Evolutionary conservation across 192 early-diverging fungal species (phyloP), one percentile per base, ranked within the genome.

Genomic region (Dissophora globulifera): DNA sequence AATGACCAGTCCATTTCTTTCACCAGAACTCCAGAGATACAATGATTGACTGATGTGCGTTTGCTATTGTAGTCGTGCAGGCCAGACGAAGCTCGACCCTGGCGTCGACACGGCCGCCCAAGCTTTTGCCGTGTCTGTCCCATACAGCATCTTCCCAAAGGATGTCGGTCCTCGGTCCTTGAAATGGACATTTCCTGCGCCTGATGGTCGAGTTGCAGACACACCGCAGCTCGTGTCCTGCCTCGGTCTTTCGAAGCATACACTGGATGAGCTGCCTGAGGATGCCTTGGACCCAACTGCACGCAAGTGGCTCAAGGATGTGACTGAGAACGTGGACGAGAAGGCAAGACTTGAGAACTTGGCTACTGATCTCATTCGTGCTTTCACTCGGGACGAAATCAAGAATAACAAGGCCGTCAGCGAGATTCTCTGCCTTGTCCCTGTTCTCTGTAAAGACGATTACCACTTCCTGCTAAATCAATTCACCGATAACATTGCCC

Each of bases 381-480:
- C 29, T 15, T 59, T 59, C 43, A 47, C 29, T 29, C 41, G n/a
- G 9, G 43, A 47, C 41, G 29, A 33, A 11, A 45, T 59, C 45
- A 59, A 59, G 30, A 43, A 59, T 41, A 30, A 22, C 19, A 48
- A 29, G 9, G 57, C 27, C 6, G 35, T 59, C 29, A n/a, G 26
- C 26, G 57, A 59, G 29, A 3, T 59, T 20, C 27, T 59, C 15
- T 46, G 41, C 29, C 41, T 59, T 3, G 57, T 20, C n/a, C 57
- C 57, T 17, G 43, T 29, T 17, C 57, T 59, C 26, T 26, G 31
- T 4, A 4, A 59, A 25, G 43, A 59, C n/a, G 42, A 59, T 20
- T 47, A 12, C 42, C 41, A 33, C 0, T 29, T 27, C 11, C 16
- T 47, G 17, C 43, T 62, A 12, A 33, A 41, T 6, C 12, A 41